Conservation (phyloP, 768 basidiomycete species). For the Boletus speciosus region DNA sequence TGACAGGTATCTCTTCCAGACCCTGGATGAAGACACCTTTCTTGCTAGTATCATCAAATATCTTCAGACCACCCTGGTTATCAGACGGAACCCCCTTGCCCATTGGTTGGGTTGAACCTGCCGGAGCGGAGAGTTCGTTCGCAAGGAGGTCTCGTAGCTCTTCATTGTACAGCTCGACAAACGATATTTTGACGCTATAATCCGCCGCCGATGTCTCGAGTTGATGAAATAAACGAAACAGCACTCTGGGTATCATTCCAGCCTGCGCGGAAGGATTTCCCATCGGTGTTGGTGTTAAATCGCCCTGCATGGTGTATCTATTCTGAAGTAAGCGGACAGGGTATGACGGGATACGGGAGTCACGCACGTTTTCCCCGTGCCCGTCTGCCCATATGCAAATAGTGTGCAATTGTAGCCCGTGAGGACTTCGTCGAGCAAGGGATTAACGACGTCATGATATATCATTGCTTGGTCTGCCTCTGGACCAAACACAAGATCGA, state of each 20-base stretch:
- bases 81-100: constrained; percentile 55
- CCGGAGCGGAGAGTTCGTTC: constrained; percentile 67
- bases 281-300: constrained; percentile 75
- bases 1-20: constrained; percentile 84
- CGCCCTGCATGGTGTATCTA: constrained; percentile 97
- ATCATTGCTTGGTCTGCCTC: constrained; percentile 94
- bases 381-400: constrained; percentile 98
- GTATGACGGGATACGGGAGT: neutral
- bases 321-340: constrained; percentile 9
- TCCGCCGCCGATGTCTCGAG: constrained; percentile 76
- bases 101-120: constrained; percentile 74
- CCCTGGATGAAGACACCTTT: constrained; percentile 93
- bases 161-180: constrained; percentile 96
- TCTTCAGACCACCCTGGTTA: constrained; percentile 63
- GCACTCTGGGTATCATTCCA: constrained; percentile 92
- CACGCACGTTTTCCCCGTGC: constrained; percentile 95
- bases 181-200: constrained; percentile 91
- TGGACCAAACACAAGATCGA: constrained; percentile 94
- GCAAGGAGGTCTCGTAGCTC: constrained; percentile 93
- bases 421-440: constrained; percentile 92
- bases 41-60: constrained; percentile 90
- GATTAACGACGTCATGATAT: constrained; percentile 89
- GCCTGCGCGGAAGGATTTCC: constrained; percentile 86
- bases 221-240: constrained; percentile 87
- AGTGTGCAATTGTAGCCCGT: constrained; percentile 96